Conservation (phyloP, 2,329 filamentous ascomycete species). For the Hortaea werneckii region DNA sequence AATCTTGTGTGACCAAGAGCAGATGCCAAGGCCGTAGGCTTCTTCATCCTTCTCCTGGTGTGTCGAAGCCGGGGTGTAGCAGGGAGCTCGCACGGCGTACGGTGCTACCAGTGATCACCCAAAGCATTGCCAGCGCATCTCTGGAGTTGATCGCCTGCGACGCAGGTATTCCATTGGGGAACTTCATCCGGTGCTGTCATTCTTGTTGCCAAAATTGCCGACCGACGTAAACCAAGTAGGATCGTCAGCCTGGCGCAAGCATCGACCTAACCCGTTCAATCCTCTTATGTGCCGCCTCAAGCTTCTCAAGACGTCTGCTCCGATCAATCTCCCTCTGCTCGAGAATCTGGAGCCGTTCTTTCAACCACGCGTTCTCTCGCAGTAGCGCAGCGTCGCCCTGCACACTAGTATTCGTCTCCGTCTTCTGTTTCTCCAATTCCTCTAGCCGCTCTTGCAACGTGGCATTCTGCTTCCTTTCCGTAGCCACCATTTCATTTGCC, state of each 20-base stretch:
- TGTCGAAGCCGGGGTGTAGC: too few relatives aligned
- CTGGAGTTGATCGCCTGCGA: too few relatives aligned
- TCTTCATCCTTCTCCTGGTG: too few relatives aligned
- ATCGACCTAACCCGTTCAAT: conserved; percentile 61
- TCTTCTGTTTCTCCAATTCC: conserved; percentile 55
- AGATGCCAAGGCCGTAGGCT: too few relatives aligned
- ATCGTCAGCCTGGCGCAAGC: conserved; percentile 36
- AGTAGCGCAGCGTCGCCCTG: conserved; percentile 58
- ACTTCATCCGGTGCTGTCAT: too few relatives aligned
- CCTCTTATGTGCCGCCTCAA: conserved; percentile 61
- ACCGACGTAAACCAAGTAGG: too few relatives aligned
- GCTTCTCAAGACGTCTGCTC: conserved; percentile 53
- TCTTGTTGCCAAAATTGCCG: too few relatives aligned
- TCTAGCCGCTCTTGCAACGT: conserved; percentile 60
- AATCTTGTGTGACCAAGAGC: too few relatives aligned
- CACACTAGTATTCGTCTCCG: conserved; percentile 45
- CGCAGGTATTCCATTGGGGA: too few relatives aligned
- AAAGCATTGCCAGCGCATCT: too few relatives aligned
- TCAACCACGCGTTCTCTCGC: conserved; percentile 57
- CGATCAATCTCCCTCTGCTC: conserved; percentile 64
- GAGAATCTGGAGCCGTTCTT: conserved; percentile 58
- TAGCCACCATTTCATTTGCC: conserved; percentile 79
- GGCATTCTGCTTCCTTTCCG: conserved; percentile 60
- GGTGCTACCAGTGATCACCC: too few relatives aligned
- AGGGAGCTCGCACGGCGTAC: too few relatives aligned